These are phyloP conservation scores for Lentinula lateritia DNA, from an alignment of 768 basidiomycete genomes.

Conservation along the genomic window DNA sequence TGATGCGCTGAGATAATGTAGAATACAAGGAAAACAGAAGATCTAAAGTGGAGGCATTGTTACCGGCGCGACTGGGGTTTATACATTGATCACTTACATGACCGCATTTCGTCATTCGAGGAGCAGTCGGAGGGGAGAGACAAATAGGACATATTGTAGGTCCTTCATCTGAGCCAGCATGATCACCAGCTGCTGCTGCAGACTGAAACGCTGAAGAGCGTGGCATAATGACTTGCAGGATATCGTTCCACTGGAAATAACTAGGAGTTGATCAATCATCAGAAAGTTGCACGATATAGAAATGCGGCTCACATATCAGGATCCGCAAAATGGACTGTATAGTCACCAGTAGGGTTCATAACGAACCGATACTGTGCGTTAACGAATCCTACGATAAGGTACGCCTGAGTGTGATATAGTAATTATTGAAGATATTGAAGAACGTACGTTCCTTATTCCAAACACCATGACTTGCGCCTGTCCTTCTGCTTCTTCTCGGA, in stretches of 20 bases:
- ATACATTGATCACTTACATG: slow-evolving; percentile 61
- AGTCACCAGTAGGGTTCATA: slow-evolving; percentile 87
- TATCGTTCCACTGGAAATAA: slow-evolving; percentile 94
- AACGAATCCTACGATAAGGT: slow-evolving; percentile 68
- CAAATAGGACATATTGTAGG: slow-evolving; percentile 90
- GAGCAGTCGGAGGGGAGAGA: slow-evolving; percentile 82
- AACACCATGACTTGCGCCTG: slow-evolving; percentile 54
- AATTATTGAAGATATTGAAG: neutral
- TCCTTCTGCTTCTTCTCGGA: slow-evolving; percentile 74
- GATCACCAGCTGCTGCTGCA: slow-evolving; percentile 43
- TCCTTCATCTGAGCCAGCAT: slow-evolving; percentile 45
- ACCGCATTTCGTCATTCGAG: slow-evolving; percentile 95
- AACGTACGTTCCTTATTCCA: slow-evolving; percentile 92
- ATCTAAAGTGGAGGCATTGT: slow-evolving; percentile 42
- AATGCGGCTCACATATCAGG: slow-evolving; percentile 77
- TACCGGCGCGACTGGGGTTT: slow-evolving; percentile 1
- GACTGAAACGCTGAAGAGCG: slow-evolving; percentile 71
- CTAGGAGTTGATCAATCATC: slow-evolving; percentile 30
- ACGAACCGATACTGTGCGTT: slow-evolving; percentile 97
- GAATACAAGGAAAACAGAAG: slow-evolving; percentile 91
- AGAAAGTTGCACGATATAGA: slow-evolving; percentile 2
- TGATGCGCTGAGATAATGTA: slow-evolving; percentile 83
- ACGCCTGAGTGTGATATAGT: slow-evolving; percentile 8
- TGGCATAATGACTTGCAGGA: slow-evolving; percentile 91
- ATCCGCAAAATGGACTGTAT: slow-evolving; percentile 94